Evolutionary conservation across 768 basidiomycete species (phyloP), one percentile per base, ranked within the genome.

Genomic region (Lentinula guzmanii): DNA sequence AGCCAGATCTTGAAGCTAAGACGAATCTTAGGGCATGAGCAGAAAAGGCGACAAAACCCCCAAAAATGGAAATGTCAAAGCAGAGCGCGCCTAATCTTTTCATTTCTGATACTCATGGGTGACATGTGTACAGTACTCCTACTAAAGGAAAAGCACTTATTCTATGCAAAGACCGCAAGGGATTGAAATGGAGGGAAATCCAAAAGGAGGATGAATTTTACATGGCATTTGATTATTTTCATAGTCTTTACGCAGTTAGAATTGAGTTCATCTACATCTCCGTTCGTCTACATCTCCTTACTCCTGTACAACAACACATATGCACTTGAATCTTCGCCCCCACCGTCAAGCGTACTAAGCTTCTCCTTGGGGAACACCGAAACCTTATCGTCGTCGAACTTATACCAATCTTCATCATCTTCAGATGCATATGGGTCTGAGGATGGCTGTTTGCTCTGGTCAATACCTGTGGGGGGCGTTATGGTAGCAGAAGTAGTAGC

Each of bases 301-400:
- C 81, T 83, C 80, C 77, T 86, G 76, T 96, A 96, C 68, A 97
- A 74, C 69, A 97, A 72, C 66, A 97, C 90, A 75, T 96, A 95
- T 42, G 94, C 93, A 42, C 86, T 83, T 60, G 90, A 90, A 72
- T 95, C 93, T 76, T 95, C 91, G 4, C 86, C 85, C 63, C 96
- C 96, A 5, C 96, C 96, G 64, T 95, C 94, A 61, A 98, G 81
- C 7, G 86, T 86, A 31, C 82, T 69, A 62, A 99, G 76, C 74
- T 93, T 96, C 71, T 95, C 94, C 72, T 82, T 82, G 1, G 86
- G 86, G 72, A 98, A 95, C 58, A 87, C 65, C 16, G 92, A 89
- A 42, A 93, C 95, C 75, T 93, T 96, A 65, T 96, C 93, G 66
- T 98, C 95, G 68, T 98, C 96, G 69, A 95, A 98, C 75, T 95